Percentiles rank a stretch among this genome's conserved stretches.
Evolutionary conservation across 371 early-diverging fungal genomes (phyloP).

Genomic region (Nematocida major): DNA sequence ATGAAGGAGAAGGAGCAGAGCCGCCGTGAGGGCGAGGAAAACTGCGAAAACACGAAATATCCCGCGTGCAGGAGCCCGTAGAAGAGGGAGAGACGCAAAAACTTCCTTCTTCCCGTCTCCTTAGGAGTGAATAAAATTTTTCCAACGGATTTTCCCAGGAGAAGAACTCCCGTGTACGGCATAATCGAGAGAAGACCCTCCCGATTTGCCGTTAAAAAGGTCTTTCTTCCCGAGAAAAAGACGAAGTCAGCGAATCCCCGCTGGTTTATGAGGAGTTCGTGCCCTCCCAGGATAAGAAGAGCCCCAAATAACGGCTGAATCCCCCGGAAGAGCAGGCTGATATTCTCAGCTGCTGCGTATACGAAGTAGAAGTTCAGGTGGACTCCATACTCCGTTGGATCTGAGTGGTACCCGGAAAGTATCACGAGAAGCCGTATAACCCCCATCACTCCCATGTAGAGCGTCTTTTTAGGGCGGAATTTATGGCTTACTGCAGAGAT

Average conservation of each 20-base stretch:
- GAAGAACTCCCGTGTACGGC: constrained; percentile 53
- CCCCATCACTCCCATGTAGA: constrained; percentile 54
- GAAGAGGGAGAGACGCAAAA: not conserved
- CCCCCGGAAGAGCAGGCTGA: constrained; percentile 20
- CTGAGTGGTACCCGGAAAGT: constrained; percentile 54
- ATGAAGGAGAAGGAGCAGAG: constrained; percentile 46
- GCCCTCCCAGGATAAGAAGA: not conserved
- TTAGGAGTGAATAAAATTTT: constrained; percentile 24
- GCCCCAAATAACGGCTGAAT: constrained; percentile 6
- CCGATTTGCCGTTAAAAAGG: constrained; percentile 53
- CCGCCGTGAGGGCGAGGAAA: constrained; percentile 35
- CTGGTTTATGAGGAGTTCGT: constrained; percentile 10
- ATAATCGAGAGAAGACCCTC: constrained; percentile 58
- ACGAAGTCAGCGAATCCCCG: not conserved
- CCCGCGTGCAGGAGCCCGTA: not conserved
- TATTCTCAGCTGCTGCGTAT: constrained; percentile 41
- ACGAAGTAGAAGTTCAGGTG: constrained; percentile 64
- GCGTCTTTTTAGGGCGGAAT: constrained; percentile 11
- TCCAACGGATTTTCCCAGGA: constrained; percentile 56
- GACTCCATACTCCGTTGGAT: constrained; percentile 61
- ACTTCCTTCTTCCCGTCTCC: not conserved
- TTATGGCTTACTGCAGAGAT: constrained; percentile 1
- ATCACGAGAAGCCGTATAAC: constrained; percentile 50
- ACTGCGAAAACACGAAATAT: constrained; percentile 15
- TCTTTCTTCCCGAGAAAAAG: constrained; percentile 35